Percentiles rank a stretch among this genome's conserved stretches.
Conservation (phyloP, 352 stramenopile genomes). For the Phytophthora palmivora region DNA sequence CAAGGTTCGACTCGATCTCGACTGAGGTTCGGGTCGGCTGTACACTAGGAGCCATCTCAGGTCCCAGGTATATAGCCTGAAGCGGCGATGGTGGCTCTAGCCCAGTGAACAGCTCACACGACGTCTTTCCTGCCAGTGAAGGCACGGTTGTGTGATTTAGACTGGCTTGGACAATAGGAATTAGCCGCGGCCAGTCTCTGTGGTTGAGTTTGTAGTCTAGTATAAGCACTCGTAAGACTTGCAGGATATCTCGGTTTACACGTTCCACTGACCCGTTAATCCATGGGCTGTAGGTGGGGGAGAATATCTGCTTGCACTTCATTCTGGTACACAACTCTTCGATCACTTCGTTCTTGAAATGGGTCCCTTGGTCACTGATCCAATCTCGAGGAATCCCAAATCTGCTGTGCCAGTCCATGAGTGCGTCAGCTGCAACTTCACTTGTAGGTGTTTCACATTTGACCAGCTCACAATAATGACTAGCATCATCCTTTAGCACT, state of each 20-base stretch:
- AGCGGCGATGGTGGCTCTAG: neutral
- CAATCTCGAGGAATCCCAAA: no score
- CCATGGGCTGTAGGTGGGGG: neutral
- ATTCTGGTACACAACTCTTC: neutral
- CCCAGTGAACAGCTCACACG: neutral
- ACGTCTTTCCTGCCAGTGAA: neutral
- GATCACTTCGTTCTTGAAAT: no score
- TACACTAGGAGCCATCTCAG: conserved; percentile 20
- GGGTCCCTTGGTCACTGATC: no score
- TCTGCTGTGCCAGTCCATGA: no score
- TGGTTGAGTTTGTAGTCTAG: neutral
- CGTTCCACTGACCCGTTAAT: neutral
- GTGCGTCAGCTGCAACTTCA: no score
- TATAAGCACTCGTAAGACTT: no score
- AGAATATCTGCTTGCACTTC: neutral
- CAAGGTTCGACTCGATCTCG: no score
- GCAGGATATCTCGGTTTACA: neutral
- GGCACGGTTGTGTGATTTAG: neutral
- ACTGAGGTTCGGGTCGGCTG: no score
- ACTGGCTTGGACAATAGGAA: neutral
- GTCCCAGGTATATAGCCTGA: conserved; percentile 1
- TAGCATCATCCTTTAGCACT: conserved; percentile 1
- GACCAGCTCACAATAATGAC: no score
- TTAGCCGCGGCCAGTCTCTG: neutral
- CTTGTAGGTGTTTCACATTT: no score